A percentile compares a stretch with the other conserved stretches of the same genome.
Conservation (phyloP, 2,329 filamentous ascomycete genomes). For the Arthrobotrys musiformis region DNA sequence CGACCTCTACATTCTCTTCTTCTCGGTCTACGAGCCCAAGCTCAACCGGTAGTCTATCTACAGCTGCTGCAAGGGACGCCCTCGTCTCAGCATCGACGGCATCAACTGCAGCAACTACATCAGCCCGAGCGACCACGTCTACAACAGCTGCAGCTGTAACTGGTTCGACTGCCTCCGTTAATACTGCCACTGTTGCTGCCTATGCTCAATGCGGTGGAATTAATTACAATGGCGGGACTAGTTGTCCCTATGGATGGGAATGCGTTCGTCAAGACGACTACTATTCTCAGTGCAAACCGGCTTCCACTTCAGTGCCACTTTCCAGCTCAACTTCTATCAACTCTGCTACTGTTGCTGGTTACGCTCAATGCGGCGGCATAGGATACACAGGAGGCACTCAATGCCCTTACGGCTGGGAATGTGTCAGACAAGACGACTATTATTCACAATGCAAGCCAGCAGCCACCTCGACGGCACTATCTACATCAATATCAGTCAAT, state of each 20-base stretch:
- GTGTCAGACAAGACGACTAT: conserved; percentile 6
- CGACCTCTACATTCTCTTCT: conserved; percentile 54
- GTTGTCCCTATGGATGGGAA: conserved; percentile 32
- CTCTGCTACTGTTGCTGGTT: background rate
- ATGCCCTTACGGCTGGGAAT: conserved; percentile 20
- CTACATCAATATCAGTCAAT: background rate
- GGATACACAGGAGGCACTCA: background rate
- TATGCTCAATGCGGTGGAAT: conserved; percentile 28
- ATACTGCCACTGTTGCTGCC: background rate
- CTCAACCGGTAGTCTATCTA: conserved; percentile 10
- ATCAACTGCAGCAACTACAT: background rate
- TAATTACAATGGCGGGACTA: conserved; percentile 11
- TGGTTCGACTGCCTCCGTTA: background rate
- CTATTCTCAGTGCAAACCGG: conserved; percentile 54
- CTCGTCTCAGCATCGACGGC: background rate
- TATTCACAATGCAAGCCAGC: conserved; percentile 37
- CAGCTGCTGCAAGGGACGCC: conserved; percentile 16
- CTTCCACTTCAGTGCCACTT: background rate
- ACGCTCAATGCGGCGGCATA: conserved; percentile 31
- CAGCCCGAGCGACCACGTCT: background rate
- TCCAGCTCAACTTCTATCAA: conserved; percentile 27
- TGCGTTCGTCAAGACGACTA: conserved; percentile 36
- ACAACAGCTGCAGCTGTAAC: background rate
- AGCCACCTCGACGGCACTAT: background rate
- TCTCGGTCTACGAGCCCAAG: conserved; percentile 56